Percentiles rank a stretch among this genome's conserved stretches.
phyloP scores from a whole-genome alignment of 768 basidiomycete genomes.

The Coprinellus micaceus region DNA sequence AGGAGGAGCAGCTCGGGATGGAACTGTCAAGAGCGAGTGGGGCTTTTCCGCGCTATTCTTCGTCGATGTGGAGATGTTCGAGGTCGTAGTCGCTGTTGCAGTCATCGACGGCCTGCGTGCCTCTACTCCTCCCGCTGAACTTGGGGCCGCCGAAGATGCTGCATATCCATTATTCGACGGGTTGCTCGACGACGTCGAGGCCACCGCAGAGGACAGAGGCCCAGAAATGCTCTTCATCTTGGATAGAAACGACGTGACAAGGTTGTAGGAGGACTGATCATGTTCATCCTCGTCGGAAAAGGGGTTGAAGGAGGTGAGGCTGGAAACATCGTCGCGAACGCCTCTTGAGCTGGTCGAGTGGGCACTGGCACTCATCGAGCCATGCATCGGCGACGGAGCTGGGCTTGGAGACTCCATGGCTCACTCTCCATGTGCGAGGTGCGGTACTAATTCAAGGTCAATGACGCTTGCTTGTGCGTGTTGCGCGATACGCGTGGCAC shows the following conservation, averaged over 20 bases:
- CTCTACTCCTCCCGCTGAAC: slow-evolving; percentile 32
- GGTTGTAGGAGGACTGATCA: slow-evolving; percentile 81
- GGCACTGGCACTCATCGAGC: slow-evolving; percentile 42
- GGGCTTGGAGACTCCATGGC: slow-evolving; percentile 28
- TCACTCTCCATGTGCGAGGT: no score
- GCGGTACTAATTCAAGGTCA: no score
- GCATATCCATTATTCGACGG: slow-evolving; percentile 13
- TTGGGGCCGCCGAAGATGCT: slow-evolving; percentile 25
- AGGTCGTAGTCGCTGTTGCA: slow-evolving; percentile 41
- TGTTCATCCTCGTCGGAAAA: slow-evolving; percentile 93
- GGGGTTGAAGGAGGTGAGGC: slow-evolving; percentile 84
- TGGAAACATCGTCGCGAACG: slow-evolving; percentile 52
- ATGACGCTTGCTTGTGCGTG: slow-evolving; percentile 8
- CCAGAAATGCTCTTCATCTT: slow-evolving; percentile 76
- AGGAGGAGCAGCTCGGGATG: slow-evolving; percentile 69
- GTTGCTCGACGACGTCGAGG: slow-evolving; percentile 33
- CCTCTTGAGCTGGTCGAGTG: slow-evolving; percentile 55
- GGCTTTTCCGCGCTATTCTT: slow-evolving; percentile 48
- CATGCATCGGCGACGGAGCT: slow-evolving; percentile 25
- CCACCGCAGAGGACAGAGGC: slow-evolving; percentile 55
- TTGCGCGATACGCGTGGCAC: slow-evolving; percentile 11
- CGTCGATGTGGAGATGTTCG: slow-evolving; percentile 45
- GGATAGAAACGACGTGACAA: slow-evolving; percentile 77
- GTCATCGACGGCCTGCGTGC: slow-evolving; percentile 58
- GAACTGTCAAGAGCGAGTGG: slow-evolving; percentile 49